Conservation (phyloP, 2,329 filamentous ascomycete species). For the Bipolaris cookei region DNA sequence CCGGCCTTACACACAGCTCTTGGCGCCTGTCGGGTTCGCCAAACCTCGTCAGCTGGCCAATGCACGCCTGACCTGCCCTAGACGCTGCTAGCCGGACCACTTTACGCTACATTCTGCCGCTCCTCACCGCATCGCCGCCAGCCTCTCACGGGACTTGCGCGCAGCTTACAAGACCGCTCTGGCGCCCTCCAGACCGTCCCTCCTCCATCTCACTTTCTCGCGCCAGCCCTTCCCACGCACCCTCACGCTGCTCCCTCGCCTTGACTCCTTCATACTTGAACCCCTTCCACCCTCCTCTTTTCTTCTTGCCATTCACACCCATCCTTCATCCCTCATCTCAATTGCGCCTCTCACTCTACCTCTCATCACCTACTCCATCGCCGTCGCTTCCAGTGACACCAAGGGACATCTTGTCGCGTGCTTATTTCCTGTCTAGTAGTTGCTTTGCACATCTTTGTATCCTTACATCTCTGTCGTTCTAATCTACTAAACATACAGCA, state of each 20-base stretch:
- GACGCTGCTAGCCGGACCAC: conserved; percentile 23
- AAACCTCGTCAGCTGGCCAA: conserved; percentile 21
- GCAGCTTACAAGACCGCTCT: conserved; percentile 47
- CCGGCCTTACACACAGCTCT: conserved; percentile 19
- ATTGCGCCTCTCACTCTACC: conserved; percentile 24
- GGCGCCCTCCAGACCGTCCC: conserved; percentile 42
- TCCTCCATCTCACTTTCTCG: conserved; percentile 46
- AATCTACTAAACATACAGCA: conserved; percentile 52
- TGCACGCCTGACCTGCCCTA: conserved; percentile 27
- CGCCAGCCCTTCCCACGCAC: conserved; percentile 31
- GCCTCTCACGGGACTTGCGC: conserved; percentile 44
- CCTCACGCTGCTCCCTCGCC: conserved; percentile 17
- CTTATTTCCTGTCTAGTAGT: conserved; percentile 37
- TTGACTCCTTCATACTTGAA: conserved; percentile 16
- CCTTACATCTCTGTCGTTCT: conserved; percentile 36
- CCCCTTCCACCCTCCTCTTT: conserved; percentile 13
- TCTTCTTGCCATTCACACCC: conserved; percentile 17
- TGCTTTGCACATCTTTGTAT: conserved; percentile 42
- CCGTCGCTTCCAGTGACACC: conserved; percentile 36
- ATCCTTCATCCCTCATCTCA: conserved; percentile 12
- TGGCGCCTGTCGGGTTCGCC: conserved; percentile 21
- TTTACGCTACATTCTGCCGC: conserved; percentile 33
- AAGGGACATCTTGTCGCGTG: conserved; percentile 27
- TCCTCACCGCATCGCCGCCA: conserved; percentile 32
- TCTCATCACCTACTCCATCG: conserved; percentile 25